phyloP scores from a whole-genome alignment of 164 flowering plant species.

The Tetrastigma voinierianum region DNA sequence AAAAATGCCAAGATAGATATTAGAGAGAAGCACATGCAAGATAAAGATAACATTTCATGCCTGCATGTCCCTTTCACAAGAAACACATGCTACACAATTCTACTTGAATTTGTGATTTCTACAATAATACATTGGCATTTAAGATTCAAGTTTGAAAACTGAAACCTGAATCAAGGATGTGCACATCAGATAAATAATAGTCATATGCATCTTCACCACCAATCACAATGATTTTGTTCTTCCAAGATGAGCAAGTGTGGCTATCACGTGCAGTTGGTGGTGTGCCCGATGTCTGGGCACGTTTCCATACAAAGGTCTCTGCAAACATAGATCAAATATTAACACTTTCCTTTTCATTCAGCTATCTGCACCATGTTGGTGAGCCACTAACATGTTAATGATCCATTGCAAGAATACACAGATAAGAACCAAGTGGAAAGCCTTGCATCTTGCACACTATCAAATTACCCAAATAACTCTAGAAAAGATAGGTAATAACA shows the following conservation, averaged over 20 bases:
- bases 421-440: no score
- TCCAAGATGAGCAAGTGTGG: slow-evolving; percentile 95
- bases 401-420: no score
- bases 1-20: slow-evolving; percentile 5
- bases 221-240: slow-evolving; percentile 70
- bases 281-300: slow-evolving; percentile 63
- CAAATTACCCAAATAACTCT: no score
- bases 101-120: not conserved
- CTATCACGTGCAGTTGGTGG: slow-evolving; percentile 93
- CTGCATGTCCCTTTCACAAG: not conserved
- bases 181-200: slow-evolving; percentile 86
- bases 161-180: slow-evolving; percentile 87
- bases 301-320: slow-evolving; percentile 87
- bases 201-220: slow-evolving; percentile 94
- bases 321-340: slow-evolving; percentile 13
- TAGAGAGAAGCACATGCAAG: not conserved
- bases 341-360: no score
- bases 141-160: slow-evolving; percentile 3
- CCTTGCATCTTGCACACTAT: no score
- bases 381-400: no score
- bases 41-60: not conserved
- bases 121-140: not conserved
- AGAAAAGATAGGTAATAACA: no score
- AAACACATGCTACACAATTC: no score
- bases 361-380: no score